These are phyloP conservation scores for Penicillium fimorum DNA, from an alignment of 495 filamentous ascomycete genomes.

Conservation along the genomic window DNA sequence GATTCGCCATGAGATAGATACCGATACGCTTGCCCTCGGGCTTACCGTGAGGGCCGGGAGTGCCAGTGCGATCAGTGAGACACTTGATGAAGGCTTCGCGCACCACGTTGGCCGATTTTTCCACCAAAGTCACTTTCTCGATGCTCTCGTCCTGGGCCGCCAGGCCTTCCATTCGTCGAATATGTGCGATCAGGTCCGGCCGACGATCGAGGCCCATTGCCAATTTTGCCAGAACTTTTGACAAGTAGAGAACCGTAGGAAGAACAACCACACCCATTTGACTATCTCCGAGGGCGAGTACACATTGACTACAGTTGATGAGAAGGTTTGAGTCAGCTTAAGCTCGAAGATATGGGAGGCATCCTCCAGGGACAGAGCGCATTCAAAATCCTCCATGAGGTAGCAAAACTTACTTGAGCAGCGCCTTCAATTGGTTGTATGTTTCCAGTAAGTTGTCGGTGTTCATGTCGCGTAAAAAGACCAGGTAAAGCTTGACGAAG, in stretches of 20 bases:
- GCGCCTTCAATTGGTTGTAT: slow-evolving; percentile 66
- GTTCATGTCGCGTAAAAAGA: slow-evolving; percentile 75
- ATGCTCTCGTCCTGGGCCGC: slow-evolving; percentile 51
- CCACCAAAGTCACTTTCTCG: slow-evolving; percentile 72
- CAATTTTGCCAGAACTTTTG: slow-evolving; percentile 69
- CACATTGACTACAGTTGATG: slow-evolving; percentile 55
- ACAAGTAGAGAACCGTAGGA: slow-evolving; percentile 72
- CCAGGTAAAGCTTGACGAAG: slow-evolving; percentile 76
- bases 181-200: slow-evolving; percentile 64
- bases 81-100: slow-evolving; percentile 90
- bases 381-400: not conserved
- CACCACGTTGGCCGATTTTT: slow-evolving; percentile 80
- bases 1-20: slow-evolving; percentile 87
- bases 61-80: slow-evolving; percentile 73
- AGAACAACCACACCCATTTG: slow-evolving; percentile 76
- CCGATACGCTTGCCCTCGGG: slow-evolving; percentile 82
- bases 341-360: not conserved
- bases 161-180: slow-evolving; percentile 51
- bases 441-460: slow-evolving; percentile 71
- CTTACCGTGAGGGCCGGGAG: slow-evolving; percentile 48
- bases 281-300: slow-evolving; percentile 75
- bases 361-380: slow-evolving; percentile 2
- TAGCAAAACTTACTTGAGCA: slow-evolving; percentile 60
- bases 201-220: slow-evolving; percentile 76
- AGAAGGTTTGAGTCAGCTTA: slow-evolving; percentile 3